phyloP scores from a whole-genome alignment of 495 filamentous ascomycete species.

The Penicillium roqueforti region DNA sequence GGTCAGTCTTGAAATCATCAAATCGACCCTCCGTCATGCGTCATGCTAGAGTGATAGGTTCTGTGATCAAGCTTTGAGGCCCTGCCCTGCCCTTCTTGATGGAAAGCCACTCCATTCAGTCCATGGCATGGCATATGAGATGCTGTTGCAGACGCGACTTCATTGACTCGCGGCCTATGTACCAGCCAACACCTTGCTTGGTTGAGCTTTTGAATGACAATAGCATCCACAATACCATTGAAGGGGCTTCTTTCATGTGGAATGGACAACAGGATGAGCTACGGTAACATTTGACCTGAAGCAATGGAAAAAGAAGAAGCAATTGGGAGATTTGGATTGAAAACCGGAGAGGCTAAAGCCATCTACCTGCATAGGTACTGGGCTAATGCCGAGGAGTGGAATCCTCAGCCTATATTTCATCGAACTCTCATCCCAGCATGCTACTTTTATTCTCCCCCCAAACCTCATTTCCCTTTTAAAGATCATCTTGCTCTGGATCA shows the following conservation, averaged over 20 bases:
- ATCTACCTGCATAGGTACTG: neutral
- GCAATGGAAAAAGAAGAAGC: slow-evolving; percentile 13
- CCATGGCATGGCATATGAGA: slow-evolving; percentile 9
- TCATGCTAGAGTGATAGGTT: slow-evolving; percentile 14
- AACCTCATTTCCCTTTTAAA: too few relatives aligned
- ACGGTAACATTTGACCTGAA: slow-evolving; percentile 12
- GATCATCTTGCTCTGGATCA: too few relatives aligned
- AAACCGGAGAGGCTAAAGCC: neutral
- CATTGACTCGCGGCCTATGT: slow-evolving; percentile 14
- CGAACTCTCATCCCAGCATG: too few relatives aligned
- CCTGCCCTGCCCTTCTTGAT: slow-evolving; percentile 14
- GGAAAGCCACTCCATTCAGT: slow-evolving; percentile 4
- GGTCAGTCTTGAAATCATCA: slow-evolving; percentile 5
- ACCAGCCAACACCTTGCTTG: slow-evolving; percentile 7
- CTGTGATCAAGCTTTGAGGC: slow-evolving; percentile 13
- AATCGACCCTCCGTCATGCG: neutral
- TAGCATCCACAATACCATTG: neutral
- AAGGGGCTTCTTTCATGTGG: slow-evolving; percentile 16
- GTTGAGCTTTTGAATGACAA: slow-evolving; percentile 13
- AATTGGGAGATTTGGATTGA: slow-evolving; percentile 3
- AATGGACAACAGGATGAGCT: slow-evolving; percentile 13
- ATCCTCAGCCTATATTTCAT: too few relatives aligned
- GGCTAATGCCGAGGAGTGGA: too few relatives aligned
- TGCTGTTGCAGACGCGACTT: slow-evolving; percentile 8
- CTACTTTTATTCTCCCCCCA: too few relatives aligned